Base-by-base conservation (phyloP, 805 yeast species). In the Candida corydali region DNA sequence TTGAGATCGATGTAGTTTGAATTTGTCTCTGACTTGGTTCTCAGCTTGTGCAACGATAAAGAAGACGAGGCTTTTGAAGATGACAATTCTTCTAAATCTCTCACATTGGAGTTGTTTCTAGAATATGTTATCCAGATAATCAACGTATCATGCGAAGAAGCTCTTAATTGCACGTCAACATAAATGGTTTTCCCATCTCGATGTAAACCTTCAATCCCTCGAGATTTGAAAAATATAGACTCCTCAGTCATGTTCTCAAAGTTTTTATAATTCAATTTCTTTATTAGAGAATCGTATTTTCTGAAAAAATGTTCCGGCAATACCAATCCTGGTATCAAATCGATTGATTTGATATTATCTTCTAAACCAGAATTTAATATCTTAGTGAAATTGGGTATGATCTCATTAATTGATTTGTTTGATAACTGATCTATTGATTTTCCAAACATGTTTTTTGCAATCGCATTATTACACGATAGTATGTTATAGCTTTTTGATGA, bases 241-340 rank as follows among this genome's bases (percentile, higher is more conserved):
- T 75, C 78, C 17, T 73, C 73, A 55, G 61, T 31, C 6, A 26
- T 10, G 15, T 26, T 26, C 26, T 29, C 29, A 54, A 57, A 46
- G 48, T 44, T 46, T 9, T 30, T 26, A n/a, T 54, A 49, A 6
- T 33, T 43, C 18, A 42, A 39, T 16, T 38, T 39, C 40, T 42
- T 40, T 41, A 62, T 45, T 37, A 71, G 65, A 0, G 83, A 80
- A 39, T 70, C 68, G 36, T 78, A 69, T 45, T 80, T 79, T 43
- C 97, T 73, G 62, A 91, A 88, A 54, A 84, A 82, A 59, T 88
- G 96, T 57, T 89, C 98, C 0, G 97, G 95, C 9, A 89, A 63
- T 0, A 89, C 96, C 34, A 86, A 60, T 1, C 96, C 96, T 0
- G 82, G 76, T 5, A 50, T 54, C 17, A 62, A 37, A 15, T 50